Percentiles rank a stretch among this genome's conserved stretches.
Conservation (phyloP, 2,329 filamentous ascomycete species). For the Fusarium chuoi region DNA sequence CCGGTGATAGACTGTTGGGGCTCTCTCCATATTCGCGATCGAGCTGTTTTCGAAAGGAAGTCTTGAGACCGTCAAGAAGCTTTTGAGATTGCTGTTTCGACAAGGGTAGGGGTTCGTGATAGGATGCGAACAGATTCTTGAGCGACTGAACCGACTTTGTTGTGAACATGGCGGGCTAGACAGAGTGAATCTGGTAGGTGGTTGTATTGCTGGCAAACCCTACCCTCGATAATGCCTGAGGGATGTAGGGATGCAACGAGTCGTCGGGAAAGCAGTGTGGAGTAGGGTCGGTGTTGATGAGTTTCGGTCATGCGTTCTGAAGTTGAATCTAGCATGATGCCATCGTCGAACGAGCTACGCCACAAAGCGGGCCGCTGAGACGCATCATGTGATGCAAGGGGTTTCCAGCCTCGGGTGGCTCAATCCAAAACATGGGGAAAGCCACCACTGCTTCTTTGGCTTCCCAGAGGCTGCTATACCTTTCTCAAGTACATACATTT, state of each 20-base stretch:
- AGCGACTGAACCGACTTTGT: conserved; percentile 52
- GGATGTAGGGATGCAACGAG: neutral
- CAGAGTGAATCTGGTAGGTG: conserved; percentile 48
- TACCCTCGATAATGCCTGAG: neutral
- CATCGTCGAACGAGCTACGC: conserved; percentile 40
- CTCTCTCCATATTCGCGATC: conserved; percentile 65
- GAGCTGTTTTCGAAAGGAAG: conserved; percentile 67
- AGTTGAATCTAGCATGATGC: conserved; percentile 37
- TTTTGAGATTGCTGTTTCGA: conserved; percentile 62
- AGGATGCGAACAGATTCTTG: conserved; percentile 54
- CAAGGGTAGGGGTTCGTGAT: conserved; percentile 64
- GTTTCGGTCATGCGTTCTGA: conserved; percentile 17
- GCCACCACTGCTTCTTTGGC: neutral
- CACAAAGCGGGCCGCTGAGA: conserved; percentile 30
- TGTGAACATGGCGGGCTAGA: conserved; percentile 48
- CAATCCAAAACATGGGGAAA: neutral
- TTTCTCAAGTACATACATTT: neutral
- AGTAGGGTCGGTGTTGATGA: conserved; percentile 12
- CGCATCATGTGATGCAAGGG: conserved; percentile 41
- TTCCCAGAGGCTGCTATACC: neutral
- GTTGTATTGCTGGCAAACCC: conserved; percentile 24
- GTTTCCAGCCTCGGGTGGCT: conserved; percentile 31
- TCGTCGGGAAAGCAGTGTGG: conserved; percentile 6
- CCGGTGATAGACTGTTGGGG: conserved; percentile 38
- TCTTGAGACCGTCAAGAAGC: conserved; percentile 65